A percentile compares a stretch with the other conserved stretches of the same genome.
Conservation (phyloP, 2,329 filamentous ascomycete species). For the Aspergillus versicolor region DNA sequence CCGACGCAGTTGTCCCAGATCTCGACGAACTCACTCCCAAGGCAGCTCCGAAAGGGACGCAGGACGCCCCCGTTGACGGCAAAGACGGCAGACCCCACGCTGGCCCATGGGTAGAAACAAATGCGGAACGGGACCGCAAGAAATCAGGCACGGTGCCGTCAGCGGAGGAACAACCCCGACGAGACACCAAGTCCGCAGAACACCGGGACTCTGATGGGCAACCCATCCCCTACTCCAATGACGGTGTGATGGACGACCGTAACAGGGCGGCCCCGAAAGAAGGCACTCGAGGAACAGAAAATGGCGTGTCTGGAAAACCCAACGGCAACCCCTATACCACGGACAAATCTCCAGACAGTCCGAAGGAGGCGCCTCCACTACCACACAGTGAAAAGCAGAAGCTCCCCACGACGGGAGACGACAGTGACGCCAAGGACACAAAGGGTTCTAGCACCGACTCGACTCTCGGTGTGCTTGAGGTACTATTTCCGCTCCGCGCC, state of each 20-base stretch:
- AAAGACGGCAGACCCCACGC: conserved; percentile 91
- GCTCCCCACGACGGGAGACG: conserved; percentile 44
- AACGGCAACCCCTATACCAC: conserved; percentile 70
- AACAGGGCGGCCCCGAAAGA: conserved; percentile 72
- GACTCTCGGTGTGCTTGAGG: conserved; percentile 54
- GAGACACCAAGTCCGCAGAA: conserved; percentile 26
- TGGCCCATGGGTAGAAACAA: conserved; percentile 66
- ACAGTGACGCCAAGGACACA: conserved; percentile 35
- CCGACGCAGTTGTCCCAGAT: conserved; percentile 20
- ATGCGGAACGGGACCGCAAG: conserved; percentile 48
- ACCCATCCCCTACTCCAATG: conserved; percentile 54
- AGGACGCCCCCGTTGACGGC: conserved; percentile 86
- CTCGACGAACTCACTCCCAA: conserved; percentile 19
- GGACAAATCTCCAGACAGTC: conserved; percentile 75
- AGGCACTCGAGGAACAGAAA: conserved; percentile 84
- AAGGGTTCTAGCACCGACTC: conserved; percentile 44
- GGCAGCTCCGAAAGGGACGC: conserved; percentile 55
- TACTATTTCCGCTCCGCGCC: conserved; percentile 31
- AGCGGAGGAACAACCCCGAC: conserved; percentile 29
- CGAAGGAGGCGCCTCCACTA: conserved; percentile 80
- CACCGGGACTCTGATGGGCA: conserved; percentile 44
- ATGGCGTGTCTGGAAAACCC: conserved; percentile 83
- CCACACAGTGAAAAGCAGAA: conserved; percentile 79
- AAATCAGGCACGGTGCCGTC: conserved; percentile 35
- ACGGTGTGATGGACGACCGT: conserved; percentile 93